Conservation (phyloP, 352 stramenopile species). For the Phytophthora pini region DNA sequence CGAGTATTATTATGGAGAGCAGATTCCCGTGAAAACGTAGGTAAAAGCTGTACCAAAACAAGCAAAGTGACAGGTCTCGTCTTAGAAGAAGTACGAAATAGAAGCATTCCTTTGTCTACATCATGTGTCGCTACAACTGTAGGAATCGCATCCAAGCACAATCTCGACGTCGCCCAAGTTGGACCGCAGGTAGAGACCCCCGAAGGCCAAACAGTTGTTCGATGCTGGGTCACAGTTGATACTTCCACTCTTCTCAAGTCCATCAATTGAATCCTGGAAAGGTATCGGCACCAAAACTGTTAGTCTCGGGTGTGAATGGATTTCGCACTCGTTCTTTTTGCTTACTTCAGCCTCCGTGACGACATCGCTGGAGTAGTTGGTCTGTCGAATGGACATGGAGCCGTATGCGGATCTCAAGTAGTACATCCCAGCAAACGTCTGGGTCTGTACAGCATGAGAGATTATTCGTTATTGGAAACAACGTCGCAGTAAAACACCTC, state of each 20-base stretch:
- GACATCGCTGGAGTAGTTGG: constrained; percentile 61
- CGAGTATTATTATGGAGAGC: constrained; percentile 75
- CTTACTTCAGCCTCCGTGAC: constrained; percentile 44
- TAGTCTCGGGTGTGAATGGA: background rate
- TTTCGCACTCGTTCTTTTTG: background rate
- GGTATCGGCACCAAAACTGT: background rate
- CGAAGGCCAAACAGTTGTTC: constrained; percentile 68
- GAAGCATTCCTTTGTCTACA: background rate
- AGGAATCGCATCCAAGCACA: constrained; percentile 72
- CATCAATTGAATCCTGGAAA: constrained; percentile 24
- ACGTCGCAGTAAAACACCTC: background rate
- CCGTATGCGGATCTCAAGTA: constrained; percentile 72
- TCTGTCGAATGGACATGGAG: constrained; percentile 60
- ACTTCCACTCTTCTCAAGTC: constrained; percentile 54
- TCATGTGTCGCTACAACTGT: constrained; percentile 50
- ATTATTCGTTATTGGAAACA: background rate
- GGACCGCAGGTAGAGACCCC: constrained; percentile 67
- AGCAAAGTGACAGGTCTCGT: background rate
- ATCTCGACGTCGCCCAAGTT: constrained; percentile 72
- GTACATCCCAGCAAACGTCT: constrained; percentile 71
- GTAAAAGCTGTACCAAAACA: background rate
- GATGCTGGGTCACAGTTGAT: constrained; percentile 71
- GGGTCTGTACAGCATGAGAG: constrained; percentile 26
- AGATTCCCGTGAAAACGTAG: constrained; percentile 2
- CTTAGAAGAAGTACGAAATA: background rate